phyloP scores from a whole-genome alignment of 2,329 filamentous ascomycete species.

The Teratosphaeria nubilosa region DNA sequence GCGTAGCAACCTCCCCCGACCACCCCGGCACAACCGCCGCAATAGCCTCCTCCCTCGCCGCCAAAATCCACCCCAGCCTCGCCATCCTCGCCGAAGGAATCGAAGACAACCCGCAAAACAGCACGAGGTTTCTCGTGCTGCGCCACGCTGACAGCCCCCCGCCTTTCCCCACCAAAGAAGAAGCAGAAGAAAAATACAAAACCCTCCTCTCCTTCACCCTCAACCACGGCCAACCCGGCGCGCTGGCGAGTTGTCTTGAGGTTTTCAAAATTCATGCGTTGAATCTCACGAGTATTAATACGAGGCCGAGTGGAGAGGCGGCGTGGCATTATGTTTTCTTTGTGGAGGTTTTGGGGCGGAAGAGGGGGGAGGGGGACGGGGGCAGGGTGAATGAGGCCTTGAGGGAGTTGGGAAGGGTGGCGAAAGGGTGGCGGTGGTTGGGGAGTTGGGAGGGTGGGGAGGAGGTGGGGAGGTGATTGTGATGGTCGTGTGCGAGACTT shows the following conservation, averaged over 20 bases:
- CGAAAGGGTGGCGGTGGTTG: slow-evolving; percentile 52
- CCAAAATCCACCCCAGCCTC: slow-evolving; percentile 50
- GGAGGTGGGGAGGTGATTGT: neutral
- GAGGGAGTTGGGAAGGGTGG: slow-evolving; percentile 46
- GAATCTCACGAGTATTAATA: slow-evolving; percentile 86
- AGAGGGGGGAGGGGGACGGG: slow-evolving; percentile 38
- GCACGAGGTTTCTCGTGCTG: slow-evolving; percentile 68
- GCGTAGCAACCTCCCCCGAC: slow-evolving; percentile 32
- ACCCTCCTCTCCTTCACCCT: slow-evolving; percentile 77
- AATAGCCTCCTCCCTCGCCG: slow-evolving; percentile 67
- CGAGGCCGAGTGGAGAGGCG: slow-evolving; percentile 61
- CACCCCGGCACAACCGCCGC: slow-evolving; percentile 50
- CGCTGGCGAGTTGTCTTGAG: slow-evolving; percentile 67
- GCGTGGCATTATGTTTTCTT: slow-evolving; percentile 94
- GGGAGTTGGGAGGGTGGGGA: slow-evolving; percentile 24
- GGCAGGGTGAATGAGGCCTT: slow-evolving; percentile 53
- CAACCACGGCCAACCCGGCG: slow-evolving; percentile 64
- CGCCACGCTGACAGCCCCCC: slow-evolving; percentile 2
- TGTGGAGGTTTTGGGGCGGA: slow-evolving; percentile 70
- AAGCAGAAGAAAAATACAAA: slow-evolving; percentile 38
- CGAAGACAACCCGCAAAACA: slow-evolving; percentile 65
- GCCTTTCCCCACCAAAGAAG: too few relatives aligned
- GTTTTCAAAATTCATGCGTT: slow-evolving; percentile 54
- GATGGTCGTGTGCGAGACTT: too few relatives aligned
- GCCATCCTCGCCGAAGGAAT: slow-evolving; percentile 60